These are phyloP conservation scores for Nothopassalora personata DNA, from an alignment of 2,329 filamentous ascomycete genomes.

Conservation along the genomic window DNA sequence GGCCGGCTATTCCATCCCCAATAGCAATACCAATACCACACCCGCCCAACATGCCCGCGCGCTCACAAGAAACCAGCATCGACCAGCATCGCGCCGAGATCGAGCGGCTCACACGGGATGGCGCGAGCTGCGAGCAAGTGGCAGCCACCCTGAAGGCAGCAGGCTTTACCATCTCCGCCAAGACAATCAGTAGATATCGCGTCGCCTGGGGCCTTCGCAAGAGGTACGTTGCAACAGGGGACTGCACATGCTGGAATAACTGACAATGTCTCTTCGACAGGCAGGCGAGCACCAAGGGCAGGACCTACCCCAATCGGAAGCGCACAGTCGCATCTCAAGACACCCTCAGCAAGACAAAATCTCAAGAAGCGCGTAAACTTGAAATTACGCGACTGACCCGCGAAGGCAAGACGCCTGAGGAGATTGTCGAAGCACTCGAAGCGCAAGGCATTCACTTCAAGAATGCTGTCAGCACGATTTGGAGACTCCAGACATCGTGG, in stretches of 20 bases:
- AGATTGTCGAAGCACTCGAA: constrained; percentile 22
- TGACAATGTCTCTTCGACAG: no score
- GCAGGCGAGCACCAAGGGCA: constrained; percentile 13
- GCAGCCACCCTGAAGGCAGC: constrained; percentile 16
- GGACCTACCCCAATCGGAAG: constrained; percentile 13
- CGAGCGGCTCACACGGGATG: constrained; percentile 17
- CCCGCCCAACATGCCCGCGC: constrained; percentile 2
- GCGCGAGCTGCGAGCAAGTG: constrained; percentile 24
- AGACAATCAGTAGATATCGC: constrained; percentile 22
- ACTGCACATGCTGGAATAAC: no score
- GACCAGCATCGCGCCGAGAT: constrained; percentile 19
- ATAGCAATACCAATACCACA: no score
- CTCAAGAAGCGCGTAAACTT: constrained; percentile 16
- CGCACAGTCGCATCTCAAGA: neutral
- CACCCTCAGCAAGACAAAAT: constrained; percentile 7
- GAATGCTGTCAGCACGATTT: constrained; percentile 20
- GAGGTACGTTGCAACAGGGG: neutral
- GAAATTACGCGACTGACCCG: constrained; percentile 20
- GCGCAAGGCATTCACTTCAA: constrained; percentile 19
- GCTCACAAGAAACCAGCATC: constrained; percentile 8
- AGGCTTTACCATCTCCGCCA: constrained; percentile 19
- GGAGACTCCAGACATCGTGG: constrained; percentile 24
- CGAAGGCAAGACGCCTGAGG: constrained; percentile 23
- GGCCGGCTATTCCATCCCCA: no score
- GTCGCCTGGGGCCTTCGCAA: constrained; percentile 24